Evolutionary conservation across 768 basidiomycete genomes (phyloP).

Genomic region (Roridomyces roridus): DNA sequence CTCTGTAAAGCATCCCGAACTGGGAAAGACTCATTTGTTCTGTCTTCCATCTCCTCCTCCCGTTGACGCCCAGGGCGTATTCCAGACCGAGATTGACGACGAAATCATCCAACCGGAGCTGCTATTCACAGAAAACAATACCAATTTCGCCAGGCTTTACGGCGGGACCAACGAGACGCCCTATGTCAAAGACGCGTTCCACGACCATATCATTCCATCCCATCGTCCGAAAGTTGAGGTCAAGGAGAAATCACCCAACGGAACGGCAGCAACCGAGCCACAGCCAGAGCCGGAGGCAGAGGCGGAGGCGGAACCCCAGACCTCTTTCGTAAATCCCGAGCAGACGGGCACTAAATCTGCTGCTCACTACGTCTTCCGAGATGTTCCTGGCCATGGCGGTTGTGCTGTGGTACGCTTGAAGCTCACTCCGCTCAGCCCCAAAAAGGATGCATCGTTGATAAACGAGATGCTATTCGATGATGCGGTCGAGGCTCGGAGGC

Average conservation of each 20-base stretch:
- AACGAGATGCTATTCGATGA: slow-evolving; percentile 93
- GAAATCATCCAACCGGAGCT: slow-evolving; percentile 83
- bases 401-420: slow-evolving; percentile 95
- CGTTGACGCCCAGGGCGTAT: slow-evolving; percentile 72
- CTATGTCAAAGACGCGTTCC: slow-evolving; percentile 97
- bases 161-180: slow-evolving; percentile 82
- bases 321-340: slow-evolving; percentile 84
- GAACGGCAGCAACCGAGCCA: slow-evolving; percentile 38
- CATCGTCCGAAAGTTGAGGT: slow-evolving; percentile 72
- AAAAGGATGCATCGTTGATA: slow-evolving; percentile 79
- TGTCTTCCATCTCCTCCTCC: slow-evolving; percentile 93
- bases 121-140: slow-evolving; percentile 97
- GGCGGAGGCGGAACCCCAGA: too few species aligned
- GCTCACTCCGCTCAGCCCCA: slow-evolving; percentile 77
- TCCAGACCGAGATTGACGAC: slow-evolving; percentile 65
- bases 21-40: slow-evolving; percentile 84
- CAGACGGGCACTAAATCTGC: slow-evolving; percentile 90
- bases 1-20: slow-evolving; percentile 72
- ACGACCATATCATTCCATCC: slow-evolving; percentile 91
- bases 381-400: slow-evolving; percentile 91
- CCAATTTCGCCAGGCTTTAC: slow-evolving; percentile 92
- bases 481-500: slow-evolving; percentile 84
- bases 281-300: too few species aligned
- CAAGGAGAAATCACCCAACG: slow-evolving; percentile 46
- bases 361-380: slow-evolving; percentile 86